Evolutionary conservation across 768 basidiomycete genomes (phyloP).

Genomic region (Suillus tomentosus): DNA sequence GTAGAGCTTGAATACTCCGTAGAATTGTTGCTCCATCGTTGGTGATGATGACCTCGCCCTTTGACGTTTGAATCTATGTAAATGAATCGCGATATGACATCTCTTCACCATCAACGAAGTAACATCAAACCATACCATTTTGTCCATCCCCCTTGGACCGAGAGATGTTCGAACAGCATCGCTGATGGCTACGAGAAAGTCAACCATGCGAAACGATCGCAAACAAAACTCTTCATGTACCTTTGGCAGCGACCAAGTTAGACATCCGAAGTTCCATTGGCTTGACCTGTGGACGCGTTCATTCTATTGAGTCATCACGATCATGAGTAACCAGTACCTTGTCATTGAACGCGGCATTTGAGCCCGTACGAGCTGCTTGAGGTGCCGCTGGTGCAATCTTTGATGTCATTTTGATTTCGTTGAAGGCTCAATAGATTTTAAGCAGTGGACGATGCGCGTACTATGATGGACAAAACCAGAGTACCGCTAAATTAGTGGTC

Average conservation of each 20-base stretch:
- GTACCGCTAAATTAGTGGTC: conserved; percentile 24
- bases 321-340: conserved; percentile 48
- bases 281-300: conserved; percentile 71
- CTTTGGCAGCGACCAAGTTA: conserved; percentile 98
- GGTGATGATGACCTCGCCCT: conserved; percentile 96
- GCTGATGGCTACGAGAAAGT: conserved; percentile 72
- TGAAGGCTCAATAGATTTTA: conserved; percentile 13
- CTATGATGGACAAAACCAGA: conserved; percentile 2
- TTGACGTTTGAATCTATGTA: conserved; percentile 87
- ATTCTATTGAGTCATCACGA: conserved; percentile 7
- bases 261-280: conserved; percentile 97
- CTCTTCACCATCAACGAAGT: conserved; percentile 13
- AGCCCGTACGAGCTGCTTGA: conserved; percentile 40
- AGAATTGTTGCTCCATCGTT: conserved; percentile 99
- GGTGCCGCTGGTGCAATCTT: conserved; percentile 32
- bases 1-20: conserved; percentile 91
- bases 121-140: conserved; percentile 70
- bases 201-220: conserved; percentile 10
- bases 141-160: conserved; percentile 98
- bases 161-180: conserved; percentile 96
- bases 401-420: conserved; percentile 30
- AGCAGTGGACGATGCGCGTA: conserved; percentile 14
- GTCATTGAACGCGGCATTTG: conserved; percentile 85
- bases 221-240: conserved; percentile 38
- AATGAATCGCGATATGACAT: conserved; percentile 17